A percentile compares a stretch with the other conserved stretches of the same genome.
Evolutionary conservation across 1,284 basidiomycete species (phyloP).

Genomic region (Trichosporon sp.): DNA sequence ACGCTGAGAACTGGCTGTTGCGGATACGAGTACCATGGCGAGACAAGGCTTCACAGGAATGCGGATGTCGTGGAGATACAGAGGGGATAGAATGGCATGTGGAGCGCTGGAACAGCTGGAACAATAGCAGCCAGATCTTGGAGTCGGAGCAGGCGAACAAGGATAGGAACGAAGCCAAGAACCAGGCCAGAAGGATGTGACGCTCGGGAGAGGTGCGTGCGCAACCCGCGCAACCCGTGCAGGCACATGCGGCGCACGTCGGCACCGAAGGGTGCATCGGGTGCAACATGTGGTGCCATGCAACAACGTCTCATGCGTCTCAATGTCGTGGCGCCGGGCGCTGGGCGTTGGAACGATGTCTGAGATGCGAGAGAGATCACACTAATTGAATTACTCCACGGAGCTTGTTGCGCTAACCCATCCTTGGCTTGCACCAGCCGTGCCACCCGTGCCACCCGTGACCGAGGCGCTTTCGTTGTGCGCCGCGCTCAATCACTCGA

Average conservation of each 20-base stretch:
- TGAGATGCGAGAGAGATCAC: neutral
- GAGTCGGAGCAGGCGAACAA: neutral
- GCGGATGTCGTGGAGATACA: neutral
- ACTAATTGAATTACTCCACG: constrained; percentile 3
- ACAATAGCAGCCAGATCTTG: neutral
- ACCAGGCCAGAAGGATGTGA: too few relatives aligned
- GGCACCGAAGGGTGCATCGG: neutral
- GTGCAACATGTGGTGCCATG: constrained; percentile 4
- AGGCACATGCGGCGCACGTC: neutral
- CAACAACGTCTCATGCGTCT: neutral
- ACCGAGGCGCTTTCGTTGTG: too few relatives aligned
- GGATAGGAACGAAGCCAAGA: neutral
- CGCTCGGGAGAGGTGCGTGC: too few relatives aligned
- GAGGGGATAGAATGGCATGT: neutral
- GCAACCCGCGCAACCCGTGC: neutral
- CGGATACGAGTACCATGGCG: neutral
- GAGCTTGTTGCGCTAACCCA: neutral
- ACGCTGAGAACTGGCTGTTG: neutral
- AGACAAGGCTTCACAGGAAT: neutral
- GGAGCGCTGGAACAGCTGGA: neutral
- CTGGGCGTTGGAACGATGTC: constrained; percentile 7
- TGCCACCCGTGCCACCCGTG: too few relatives aligned
- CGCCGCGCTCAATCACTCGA: too few relatives aligned
- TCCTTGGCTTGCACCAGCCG: neutral
- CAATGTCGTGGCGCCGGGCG: constrained; percentile 3